Evolutionary conservation across 106 monocot species (phyloP).

Genomic region (Apostasia shenzhenica): DNA sequence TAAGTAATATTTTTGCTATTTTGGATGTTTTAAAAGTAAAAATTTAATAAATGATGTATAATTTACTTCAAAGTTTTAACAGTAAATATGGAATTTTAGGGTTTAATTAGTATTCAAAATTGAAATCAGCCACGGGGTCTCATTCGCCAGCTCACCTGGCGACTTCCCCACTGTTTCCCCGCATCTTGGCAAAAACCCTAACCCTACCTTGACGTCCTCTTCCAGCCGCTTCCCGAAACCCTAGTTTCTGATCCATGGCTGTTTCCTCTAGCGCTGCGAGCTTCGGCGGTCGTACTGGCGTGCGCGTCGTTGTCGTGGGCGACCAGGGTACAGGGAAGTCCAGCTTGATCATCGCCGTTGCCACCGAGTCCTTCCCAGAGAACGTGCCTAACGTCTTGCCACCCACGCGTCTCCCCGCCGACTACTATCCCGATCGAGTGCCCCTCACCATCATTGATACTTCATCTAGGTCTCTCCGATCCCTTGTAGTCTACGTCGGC

Average conservation of each 20-base stretch:
- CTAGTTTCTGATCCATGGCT: not conserved
- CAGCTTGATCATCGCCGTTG: constrained; percentile 74
- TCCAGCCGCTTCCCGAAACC: not conserved
- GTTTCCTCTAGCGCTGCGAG: not conserved
- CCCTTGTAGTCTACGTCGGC: not conserved
- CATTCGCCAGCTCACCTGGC: no score
- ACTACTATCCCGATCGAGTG: constrained; percentile 87
- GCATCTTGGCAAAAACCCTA: no score
- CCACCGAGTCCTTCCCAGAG: constrained; percentile 83
- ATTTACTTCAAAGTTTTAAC: no score
- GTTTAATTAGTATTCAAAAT: no score
- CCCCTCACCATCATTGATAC: constrained; percentile 96
- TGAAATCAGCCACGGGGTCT: no score
- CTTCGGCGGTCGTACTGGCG: constrained; percentile 47
- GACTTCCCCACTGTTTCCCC: no score
- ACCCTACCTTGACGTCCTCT: not conserved
- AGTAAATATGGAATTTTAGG: no score
- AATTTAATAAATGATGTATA: no score
- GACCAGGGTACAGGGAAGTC: constrained; percentile 83
- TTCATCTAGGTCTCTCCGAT: constrained; percentile 37
- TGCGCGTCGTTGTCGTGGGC: constrained; percentile 76
- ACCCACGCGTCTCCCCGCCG: constrained; percentile 76
- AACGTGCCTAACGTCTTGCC: constrained; percentile 60
- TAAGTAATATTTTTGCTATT: no score
- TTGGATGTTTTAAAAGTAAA: no score